Evolutionary conservation across 345 rosid genomes (phyloP), one percentile per base, ranked within the genome.

Genomic region (Laguncularia racemosa): DNA sequence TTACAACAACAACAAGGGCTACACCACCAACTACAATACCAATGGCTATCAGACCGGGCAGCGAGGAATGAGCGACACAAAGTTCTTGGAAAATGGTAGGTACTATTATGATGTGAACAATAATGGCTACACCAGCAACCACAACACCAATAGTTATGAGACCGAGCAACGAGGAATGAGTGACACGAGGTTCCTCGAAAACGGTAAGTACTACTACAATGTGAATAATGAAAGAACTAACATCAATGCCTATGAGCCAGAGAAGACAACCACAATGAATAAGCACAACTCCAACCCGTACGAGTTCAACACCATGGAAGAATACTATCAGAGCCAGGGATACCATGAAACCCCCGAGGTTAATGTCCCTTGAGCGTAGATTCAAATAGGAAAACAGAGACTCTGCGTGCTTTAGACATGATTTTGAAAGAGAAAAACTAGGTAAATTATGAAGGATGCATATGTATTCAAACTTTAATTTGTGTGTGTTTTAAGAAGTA

Each of bases 281-380:
- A 17, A 45, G 13, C 16, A 57, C 12, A 44, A 51, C 20, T 57
- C 52, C 13, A 58, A 65, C 57, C 14, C 44, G 19, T 44, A 65
- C 53, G 86, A 72, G 71, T 78, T 78, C 71, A 75, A 76, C 59
- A 74, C 81, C 48, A 78, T 79, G 88, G 88, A 75, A 46, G 82
- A 76, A 63, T 78, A 71, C 64, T 73, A 79, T 67, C 73, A 75
- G 60, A 72, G 63, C 64, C 73, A 75, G 55, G 65, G 60, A 28
- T 66, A 73, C 20, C 65, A 57, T 17, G 62, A 53, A 49, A 67
- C 43, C 60, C 69, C 49, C 6, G 72, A 63, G 50, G 76, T 64
- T 59, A 70, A 61, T 20, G 50, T 62, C 58, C 95, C 95, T 53
- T 86, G 67, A 70, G 45, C 6, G 40, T 16, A 26, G 33, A 47